Evolutionary conservation across 768 basidiomycete genomes (phyloP).

Genomic region (Russula virescens): DNA sequence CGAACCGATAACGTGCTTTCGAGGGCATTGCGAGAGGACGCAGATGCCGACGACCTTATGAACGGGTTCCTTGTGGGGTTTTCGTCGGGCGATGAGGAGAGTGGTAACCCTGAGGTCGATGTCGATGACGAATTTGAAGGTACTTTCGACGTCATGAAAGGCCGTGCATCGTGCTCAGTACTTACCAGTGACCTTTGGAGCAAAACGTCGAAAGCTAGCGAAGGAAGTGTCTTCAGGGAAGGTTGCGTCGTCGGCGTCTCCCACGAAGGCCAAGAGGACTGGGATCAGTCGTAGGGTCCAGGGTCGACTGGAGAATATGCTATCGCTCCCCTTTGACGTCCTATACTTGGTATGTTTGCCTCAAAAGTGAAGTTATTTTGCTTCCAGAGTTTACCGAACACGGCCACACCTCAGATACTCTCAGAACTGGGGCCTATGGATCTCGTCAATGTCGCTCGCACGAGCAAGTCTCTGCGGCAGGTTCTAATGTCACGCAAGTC

Average conservation of each 20-base stretch:
- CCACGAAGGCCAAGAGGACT: not conserved
- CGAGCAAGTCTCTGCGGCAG: conserved; percentile 17
- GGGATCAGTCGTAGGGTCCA: conserved; percentile 3
- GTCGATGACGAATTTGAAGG: conserved; percentile 3
- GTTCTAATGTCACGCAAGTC: conserved; percentile 24
- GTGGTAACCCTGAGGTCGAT: not conserved
- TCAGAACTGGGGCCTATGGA: conserved; percentile 16
- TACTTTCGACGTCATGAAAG: not conserved
- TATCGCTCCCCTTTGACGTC: conserved; percentile 18
- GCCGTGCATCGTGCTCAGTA: not conserved
- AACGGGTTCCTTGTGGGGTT: not conserved
- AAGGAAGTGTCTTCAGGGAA: not conserved
- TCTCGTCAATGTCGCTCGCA: conserved; percentile 21
- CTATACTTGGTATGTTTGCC: conserved; percentile 18
- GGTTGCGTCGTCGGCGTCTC: not conserved
- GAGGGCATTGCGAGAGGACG: not conserved
- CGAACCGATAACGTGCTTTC: not conserved
- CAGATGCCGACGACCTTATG: conserved; percentile 6
- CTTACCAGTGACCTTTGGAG: not conserved
- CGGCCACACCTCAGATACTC: conserved; percentile 7
- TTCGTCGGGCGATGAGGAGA: conserved; percentile 2
- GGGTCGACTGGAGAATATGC: conserved; percentile 20
- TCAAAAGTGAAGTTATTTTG: not conserved
- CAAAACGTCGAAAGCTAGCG: conserved; percentile 15
- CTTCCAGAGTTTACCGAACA: not conserved